Evolutionary conservation across 495 filamentous ascomycete species (phyloP).

Genomic region (Aspergillus baeticus): DNA sequence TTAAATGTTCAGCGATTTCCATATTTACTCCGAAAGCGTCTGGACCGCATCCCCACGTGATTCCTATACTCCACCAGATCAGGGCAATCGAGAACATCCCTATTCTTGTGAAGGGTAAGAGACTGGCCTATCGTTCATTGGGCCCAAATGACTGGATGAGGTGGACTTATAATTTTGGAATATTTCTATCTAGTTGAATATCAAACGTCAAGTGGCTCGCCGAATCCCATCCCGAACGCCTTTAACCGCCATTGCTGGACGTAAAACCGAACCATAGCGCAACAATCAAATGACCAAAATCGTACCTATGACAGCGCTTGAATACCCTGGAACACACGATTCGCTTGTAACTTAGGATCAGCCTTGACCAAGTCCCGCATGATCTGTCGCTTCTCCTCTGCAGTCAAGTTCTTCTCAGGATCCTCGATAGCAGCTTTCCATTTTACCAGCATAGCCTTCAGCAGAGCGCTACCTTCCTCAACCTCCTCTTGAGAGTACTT

Average conservation of each 20-base stretch:
- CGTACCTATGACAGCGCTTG: slow-evolving; percentile 64
- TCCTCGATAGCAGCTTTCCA: slow-evolving; percentile 85
- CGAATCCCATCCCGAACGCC: slow-evolving; percentile 3
- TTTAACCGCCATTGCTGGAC: background rate
- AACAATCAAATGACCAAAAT: no score
- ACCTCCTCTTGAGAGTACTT: slow-evolving; percentile 80
- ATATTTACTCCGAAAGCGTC: slow-evolving; percentile 8
- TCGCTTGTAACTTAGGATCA: slow-evolving; percentile 69
- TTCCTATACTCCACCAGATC: background rate
- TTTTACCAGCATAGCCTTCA: slow-evolving; percentile 80
- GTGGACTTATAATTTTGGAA: background rate
- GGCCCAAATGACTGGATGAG: no score
- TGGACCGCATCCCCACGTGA: slow-evolving; percentile 8
- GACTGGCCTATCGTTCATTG: no score
- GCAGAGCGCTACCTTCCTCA: slow-evolving; percentile 80
- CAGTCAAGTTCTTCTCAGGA: slow-evolving; percentile 56
- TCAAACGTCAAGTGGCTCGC: background rate
- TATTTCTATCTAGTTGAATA: background rate
- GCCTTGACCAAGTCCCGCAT: slow-evolving; percentile 76
- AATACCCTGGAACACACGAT: slow-evolving; percentile 88
- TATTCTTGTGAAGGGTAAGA: no score
- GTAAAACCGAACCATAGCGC: no score
- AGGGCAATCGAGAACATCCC: background rate
- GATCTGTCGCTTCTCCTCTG: slow-evolving; percentile 72
- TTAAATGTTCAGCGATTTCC: slow-evolving; percentile 4